Evolutionary conservation across 106 monocot genomes (phyloP).

Genomic region (Platanthera guangdongensis): DNA sequence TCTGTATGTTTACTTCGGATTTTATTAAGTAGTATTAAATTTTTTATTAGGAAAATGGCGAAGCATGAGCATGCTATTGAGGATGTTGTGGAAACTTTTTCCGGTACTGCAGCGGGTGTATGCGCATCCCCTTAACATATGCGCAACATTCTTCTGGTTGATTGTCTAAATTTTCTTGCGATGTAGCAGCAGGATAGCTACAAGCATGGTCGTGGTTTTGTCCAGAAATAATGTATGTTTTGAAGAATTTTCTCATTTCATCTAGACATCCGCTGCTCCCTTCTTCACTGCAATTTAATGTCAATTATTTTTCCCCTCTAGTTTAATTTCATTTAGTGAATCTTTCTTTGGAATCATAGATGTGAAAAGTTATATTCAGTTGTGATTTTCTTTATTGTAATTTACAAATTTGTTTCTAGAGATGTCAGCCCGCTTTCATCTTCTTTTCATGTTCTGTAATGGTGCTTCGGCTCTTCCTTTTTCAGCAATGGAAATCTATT

Average conservation of each 20-base stretch:
- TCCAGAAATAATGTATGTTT: no score
- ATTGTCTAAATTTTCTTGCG: neutral
- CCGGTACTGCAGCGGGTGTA: no score
- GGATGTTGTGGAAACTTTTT: neutral
- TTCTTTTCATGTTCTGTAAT: neutral
- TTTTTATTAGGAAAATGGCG: neutral
- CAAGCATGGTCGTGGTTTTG: neutral
- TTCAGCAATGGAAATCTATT: constrained; percentile 86
- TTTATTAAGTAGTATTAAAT: neutral
- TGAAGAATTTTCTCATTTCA: no score
- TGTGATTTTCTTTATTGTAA: neutral
- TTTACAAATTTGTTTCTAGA: neutral
- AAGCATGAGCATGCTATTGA: neutral
- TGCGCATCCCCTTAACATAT: no score
- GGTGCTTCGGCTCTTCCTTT: constrained; percentile 8
- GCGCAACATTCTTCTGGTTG: neutral
- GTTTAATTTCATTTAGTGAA: no score
- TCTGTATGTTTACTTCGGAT: neutral
- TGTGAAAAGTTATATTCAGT: neutral
- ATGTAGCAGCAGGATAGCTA: neutral
- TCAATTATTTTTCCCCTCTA: no score
- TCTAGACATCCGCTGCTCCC: no score
- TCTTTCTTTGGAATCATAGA: neutral
- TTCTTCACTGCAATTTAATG: no score
- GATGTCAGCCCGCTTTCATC: neutral